Base-by-base conservation (phyloP, 2,329 filamentous ascomycete genomes). In the Penicillium oxalicum region DNA sequence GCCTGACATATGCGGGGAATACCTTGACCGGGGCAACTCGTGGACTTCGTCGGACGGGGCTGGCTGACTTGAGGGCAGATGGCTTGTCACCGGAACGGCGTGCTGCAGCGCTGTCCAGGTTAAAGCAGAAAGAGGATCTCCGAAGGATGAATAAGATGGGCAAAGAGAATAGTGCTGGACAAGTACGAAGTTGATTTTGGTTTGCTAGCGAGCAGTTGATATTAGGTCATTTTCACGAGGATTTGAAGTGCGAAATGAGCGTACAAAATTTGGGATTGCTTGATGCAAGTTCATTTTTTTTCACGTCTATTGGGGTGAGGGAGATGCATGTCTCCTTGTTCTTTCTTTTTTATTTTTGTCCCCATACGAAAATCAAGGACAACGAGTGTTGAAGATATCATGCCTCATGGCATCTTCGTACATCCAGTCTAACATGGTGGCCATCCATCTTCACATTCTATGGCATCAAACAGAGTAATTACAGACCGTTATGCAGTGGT, bases 81-180 rank as follows among this genome's bases (percentile, higher is more conserved):
- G 46, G 51, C 4, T 50, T 69, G 9, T 54, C 65, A 4, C 49
- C 65, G 2, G 69, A 71, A 28, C 61, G 68, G 24, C 44, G 61
- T 45, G 57, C 66, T 3, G 64, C 64, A 8, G 68, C 69, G 4
- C 60, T 65, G 47, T 65, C 62, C n/a, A 60, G 68, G 34, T 57
- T 71, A 9, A 64, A 62, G 40, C 62, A 60, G 37, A 65, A 61
- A 49, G 55, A 58, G 39, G 55, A 62, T 27, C 55, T 45, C 28
- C 57, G 57, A 18, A 63, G 58, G 52, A 44, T 43, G 29, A 58
- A 53, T 50, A 55, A 57, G 33, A 56, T 60, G n/a, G 67, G 63
- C 26, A 69, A 68, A 48, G 67, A 70, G 48, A 68, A 66, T 54
- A 47, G 61, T 4, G 42, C 24, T 13, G 33, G 33, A 9, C 25